Conservation (phyloP, 208 protist species). For the Trichomonas gallinae region DNA sequence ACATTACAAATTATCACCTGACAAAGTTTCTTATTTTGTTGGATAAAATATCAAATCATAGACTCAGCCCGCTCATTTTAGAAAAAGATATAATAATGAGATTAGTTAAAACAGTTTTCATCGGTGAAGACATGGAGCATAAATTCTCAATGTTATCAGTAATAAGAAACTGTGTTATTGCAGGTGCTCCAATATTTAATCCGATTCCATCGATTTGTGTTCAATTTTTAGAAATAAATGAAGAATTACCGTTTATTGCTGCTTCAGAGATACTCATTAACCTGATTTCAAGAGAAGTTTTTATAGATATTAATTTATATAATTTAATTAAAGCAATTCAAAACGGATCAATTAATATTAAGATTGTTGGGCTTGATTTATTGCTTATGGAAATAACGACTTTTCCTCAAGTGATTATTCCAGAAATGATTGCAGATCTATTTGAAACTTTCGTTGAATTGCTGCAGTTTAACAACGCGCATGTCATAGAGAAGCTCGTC, state of each 20-base stretch:
- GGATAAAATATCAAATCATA: background rate
- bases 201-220: background rate
- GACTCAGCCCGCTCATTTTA: background rate
- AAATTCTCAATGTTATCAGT: background rate
- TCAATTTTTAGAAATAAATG: background rate
- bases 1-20: background rate
- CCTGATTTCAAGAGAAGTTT: background rate
- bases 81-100: background rate
- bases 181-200: background rate
- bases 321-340: background rate
- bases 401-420: background rate
- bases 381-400: background rate
- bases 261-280: background rate
- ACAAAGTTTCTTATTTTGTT: background rate
- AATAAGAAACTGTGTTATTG: background rate
- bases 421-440: background rate
- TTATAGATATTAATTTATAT: background rate
- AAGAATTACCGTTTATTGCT: background rate
- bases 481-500: background rate
- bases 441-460: background rate
- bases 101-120: background rate
- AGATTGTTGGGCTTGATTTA: background rate
- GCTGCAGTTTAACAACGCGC: background rate
- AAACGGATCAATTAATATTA: background rate
- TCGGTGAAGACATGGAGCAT: background rate